These are phyloP conservation scores for Ceratocystis cacaofunesta DNA, from an alignment of 2,329 filamentous ascomycete species.

Conservation along the genomic window DNA sequence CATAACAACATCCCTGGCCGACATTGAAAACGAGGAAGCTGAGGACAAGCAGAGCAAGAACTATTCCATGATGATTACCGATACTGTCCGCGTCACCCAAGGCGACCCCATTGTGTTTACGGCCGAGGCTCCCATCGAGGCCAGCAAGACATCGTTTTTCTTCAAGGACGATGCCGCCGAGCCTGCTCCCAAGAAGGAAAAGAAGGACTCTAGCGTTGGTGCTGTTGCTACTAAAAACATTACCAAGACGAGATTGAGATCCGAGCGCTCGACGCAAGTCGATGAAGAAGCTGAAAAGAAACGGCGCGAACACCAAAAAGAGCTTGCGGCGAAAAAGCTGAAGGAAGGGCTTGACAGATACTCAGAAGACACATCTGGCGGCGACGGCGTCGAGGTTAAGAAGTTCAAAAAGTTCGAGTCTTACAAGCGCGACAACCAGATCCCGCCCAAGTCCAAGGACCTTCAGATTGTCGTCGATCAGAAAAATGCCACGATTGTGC, in stretches of 20 bases:
- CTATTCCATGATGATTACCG: conserved; percentile 81
- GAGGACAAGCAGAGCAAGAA: conserved; percentile 80
- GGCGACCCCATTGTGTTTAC: conserved; percentile 81
- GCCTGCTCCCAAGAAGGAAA: conserved; percentile 77
- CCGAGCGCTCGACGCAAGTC: conserved; percentile 72
- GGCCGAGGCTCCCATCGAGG: conserved; percentile 75
- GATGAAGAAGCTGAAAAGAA: conserved; percentile 82
- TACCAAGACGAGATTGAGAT: conserved; percentile 80
- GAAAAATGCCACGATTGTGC: conserved; percentile 78
- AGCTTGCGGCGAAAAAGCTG: conserved; percentile 74
- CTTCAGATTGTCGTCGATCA: conserved; percentile 79
- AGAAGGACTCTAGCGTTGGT: conserved; percentile 67
- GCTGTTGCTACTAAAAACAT: conserved; percentile 91
- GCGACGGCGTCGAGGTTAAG: conserved; percentile 87
- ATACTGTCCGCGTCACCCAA: conserved; percentile 77
- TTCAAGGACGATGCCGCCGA: conserved; percentile 92
- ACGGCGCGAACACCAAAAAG: conserved; percentile 82
- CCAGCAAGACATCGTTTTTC: conserved; percentile 93
- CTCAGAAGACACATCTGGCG: conserved; percentile 65
- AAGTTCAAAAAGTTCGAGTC: conserved; percentile 99
- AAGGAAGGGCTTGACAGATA: conserved; percentile 75
- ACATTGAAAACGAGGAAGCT: conserved; percentile 72
- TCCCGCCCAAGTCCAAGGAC: conserved; percentile 69
- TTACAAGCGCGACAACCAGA: conserved; percentile 93
- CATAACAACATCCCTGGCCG: conserved; percentile 76